Evolutionary conservation across 768 basidiomycete species (phyloP).

Genomic region (Butyriboletus loyo): DNA sequence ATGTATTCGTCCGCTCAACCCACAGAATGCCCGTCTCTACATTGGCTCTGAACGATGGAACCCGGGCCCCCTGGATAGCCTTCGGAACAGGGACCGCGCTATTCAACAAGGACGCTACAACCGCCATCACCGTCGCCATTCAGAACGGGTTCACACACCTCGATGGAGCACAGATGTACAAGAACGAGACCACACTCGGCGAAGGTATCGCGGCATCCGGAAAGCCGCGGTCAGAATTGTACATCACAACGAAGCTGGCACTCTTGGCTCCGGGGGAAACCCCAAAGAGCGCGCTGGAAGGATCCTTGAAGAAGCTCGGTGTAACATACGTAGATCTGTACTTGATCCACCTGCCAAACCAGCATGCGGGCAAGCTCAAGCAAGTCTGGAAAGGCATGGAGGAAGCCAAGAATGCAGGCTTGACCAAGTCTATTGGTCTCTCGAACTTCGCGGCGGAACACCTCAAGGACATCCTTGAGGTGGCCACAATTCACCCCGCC

Average conservation of each 20-base stretch:
- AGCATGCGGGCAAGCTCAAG: constrained; percentile 41
- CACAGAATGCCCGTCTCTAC: constrained; percentile 27
- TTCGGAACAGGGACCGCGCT: constrained; percentile 64
- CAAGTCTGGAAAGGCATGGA: constrained; percentile 64
- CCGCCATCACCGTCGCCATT: constrained; percentile 45
- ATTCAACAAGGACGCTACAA: constrained; percentile 41
- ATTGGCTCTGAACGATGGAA: constrained; percentile 55
- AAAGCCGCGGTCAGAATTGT: constrained; percentile 53
- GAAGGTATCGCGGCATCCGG: constrained; percentile 48
- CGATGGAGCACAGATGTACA: constrained; percentile 61
- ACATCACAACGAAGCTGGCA: constrained; percentile 58
- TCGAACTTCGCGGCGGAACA: constrained; percentile 50
- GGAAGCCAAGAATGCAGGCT: constrained; percentile 43
- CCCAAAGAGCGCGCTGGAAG: constrained; percentile 47
- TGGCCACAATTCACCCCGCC: constrained; percentile 44
- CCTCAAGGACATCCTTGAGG: constrained; percentile 42
- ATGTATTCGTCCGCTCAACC: constrained; percentile 1
- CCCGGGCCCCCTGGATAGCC: constrained; percentile 51
- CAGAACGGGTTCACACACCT: constrained; percentile 57
- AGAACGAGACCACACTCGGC: constrained; percentile 53
- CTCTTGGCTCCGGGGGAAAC: constrained; percentile 37
- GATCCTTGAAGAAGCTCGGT: constrained; percentile 53
- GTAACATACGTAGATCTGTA: constrained; percentile 61
- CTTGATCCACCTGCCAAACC: constrained; percentile 51
- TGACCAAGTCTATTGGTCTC: constrained; percentile 46